phyloP scores from a whole-genome alignment of 2,329 filamentous ascomycete species.

The Pseudogymnoascus sp. region DNA sequence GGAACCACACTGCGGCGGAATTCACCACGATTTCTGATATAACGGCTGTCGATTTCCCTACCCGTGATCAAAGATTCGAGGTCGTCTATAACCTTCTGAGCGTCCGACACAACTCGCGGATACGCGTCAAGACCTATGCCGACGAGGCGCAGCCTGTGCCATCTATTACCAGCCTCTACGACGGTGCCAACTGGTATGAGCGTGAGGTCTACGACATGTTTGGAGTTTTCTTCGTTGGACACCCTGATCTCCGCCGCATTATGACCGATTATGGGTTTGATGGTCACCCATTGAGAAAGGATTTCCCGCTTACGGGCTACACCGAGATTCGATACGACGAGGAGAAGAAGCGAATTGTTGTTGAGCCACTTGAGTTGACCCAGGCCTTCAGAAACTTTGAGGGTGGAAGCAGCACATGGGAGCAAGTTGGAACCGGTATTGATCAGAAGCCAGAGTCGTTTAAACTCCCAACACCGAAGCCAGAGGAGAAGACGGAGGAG shows the following conservation, averaged over 20 bases:
- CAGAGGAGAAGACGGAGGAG: conserved; percentile 84
- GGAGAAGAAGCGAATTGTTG: conserved; percentile 99
- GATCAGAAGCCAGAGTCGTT: conserved; percentile 80
- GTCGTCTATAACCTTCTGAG: conserved; percentile 96
- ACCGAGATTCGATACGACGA: conserved; percentile 97
- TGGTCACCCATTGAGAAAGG: conserved; percentile 92
- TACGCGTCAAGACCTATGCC: conserved; percentile 97
- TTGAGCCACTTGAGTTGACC: conserved; percentile 93
- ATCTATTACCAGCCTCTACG: conserved; percentile 76
- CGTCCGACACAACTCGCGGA: conserved; percentile 91
- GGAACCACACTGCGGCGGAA: conserved; percentile 92
- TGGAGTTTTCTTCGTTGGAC: conserved; percentile 90
- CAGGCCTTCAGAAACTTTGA: conserved; percentile 99
- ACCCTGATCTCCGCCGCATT: conserved; percentile 92
- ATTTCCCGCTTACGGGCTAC: conserved; percentile 96
- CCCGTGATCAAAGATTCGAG: conserved; percentile 91
- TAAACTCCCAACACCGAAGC: conserved; percentile 92
- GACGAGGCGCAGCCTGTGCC: conserved; percentile 93
- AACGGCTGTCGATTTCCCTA: conserved; percentile 93
- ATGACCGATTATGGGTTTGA: conserved; percentile 99
- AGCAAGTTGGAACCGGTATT: conserved; percentile 63
- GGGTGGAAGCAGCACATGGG: conserved; percentile 69
- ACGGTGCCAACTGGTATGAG: conserved; percentile 98
- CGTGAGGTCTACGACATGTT: conserved; percentile 96
- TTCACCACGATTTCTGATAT: conserved; percentile 91